Evolutionary conservation across 1,139 yeast genomes (phyloP).

Genomic region (Candida sp.): DNA sequence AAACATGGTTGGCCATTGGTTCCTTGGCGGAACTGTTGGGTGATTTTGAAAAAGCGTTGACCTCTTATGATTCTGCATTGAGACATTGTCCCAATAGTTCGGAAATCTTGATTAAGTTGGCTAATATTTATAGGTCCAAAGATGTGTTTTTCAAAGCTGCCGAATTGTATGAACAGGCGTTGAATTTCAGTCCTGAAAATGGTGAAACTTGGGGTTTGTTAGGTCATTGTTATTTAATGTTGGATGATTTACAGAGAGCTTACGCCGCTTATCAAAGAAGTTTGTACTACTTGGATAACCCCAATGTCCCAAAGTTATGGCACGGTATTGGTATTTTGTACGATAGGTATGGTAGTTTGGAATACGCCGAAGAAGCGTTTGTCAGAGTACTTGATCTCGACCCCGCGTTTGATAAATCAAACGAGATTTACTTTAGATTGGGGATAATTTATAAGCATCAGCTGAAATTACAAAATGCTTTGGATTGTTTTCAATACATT

Average conservation of each 20-base stretch:
- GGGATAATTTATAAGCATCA: conserved; percentile 98
- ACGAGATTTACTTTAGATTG: conserved; percentile 91
- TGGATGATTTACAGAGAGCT: conserved; percentile 93
- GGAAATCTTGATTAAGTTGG: conserved; percentile 80
- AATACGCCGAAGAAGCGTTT: conserved; percentile 98
- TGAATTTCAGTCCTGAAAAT: conserved; percentile 77
- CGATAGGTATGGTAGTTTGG: conserved; percentile 93
- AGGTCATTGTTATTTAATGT: conserved; percentile 96
- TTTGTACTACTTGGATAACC: conserved; percentile 82
- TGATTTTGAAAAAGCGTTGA: conserved; percentile 84
- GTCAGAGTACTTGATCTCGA: conserved; percentile 94
- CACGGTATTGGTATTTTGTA: conserved; percentile 97
- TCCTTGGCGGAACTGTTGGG: conserved; percentile 88
- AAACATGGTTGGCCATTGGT: conserved; percentile 92
- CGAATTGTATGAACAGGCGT: conserved; percentile 85
- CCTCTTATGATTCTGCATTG: conserved; percentile 87
- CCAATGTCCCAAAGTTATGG: conserved; percentile 96
- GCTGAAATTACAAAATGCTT: conserved; percentile 78
- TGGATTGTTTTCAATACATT: conserved; percentile 93
- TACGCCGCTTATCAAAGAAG: conserved; percentile 98
- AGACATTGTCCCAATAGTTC: conserved; percentile 85
- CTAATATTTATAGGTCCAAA: conserved; percentile 81
- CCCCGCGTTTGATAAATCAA: conserved; percentile 93
- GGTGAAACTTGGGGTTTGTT: conserved; percentile 98
- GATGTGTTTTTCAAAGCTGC: conserved; percentile 94